Evolutionary conservation across 768 basidiomycete genomes (phyloP), one percentile per base, ranked within the genome.

Genomic region (Chalciporus chontae): DNA sequence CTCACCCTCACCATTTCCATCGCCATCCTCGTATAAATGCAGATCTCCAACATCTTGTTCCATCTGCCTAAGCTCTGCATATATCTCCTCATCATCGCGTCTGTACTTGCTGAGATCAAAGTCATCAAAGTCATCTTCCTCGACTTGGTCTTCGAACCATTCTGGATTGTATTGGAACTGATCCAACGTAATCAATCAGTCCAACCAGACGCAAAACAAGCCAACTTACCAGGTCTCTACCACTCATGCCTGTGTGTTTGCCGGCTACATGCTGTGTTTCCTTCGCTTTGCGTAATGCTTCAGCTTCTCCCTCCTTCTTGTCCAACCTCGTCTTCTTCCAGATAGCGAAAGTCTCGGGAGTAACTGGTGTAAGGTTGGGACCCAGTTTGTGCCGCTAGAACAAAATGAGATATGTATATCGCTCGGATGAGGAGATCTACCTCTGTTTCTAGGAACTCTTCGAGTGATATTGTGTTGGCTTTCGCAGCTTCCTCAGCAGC

Each of bases 401-500:
- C 36, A 53, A 39, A 37, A 45, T 58, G 19, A 52, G 43, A 39
- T 21, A 34, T 4, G 18, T 6, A 21, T 29, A 29, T 39, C 18
- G 6, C 24, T 29, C 29, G 8, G 21, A 18, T 36, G 19, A n/a
- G 17, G 19, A n/a, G 34, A 59, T 76, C 48, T 58, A 93, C 94
- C 84, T 98, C 95, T 43, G 92, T 91, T 72, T 99, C 96, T 49
- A 99, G 67, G 75, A 99, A 99, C 58, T 98, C 96, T 66, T 98
- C 96, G 34, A 99, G 59, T 57, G 90, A 92, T 65, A 99, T 98
- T 43, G 77, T 73, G 50, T 89, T 87, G 5, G 88, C 85, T 69
- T 92, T 94, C 21, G 88, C 91, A 3, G 90, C 92, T 13, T 94
- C 94, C 46, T 93, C 94, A 34, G 81, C 73, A 4, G 91, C 91